phyloP scores from a whole-genome alignment of 768 basidiomycete genomes.

The Lentinula sp. region DNA sequence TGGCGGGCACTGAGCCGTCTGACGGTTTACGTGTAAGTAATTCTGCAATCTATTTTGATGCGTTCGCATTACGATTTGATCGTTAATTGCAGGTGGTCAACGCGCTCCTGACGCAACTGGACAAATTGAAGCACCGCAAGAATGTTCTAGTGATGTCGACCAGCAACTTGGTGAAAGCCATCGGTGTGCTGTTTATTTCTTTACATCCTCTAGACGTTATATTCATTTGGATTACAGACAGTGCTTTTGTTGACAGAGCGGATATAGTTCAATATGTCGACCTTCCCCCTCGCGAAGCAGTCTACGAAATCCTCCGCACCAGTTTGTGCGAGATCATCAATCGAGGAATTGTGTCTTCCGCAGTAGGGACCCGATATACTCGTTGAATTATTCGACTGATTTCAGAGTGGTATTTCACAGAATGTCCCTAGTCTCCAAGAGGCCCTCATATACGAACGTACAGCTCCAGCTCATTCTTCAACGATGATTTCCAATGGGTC shows the following conservation, averaged over 20 bases:
- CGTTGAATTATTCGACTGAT: too few relatives aligned
- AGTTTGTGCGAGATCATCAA: slow-evolving; percentile 77
- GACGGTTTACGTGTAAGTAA: slow-evolving; percentile 79
- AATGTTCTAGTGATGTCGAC: slow-evolving; percentile 97
- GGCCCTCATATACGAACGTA: slow-evolving; percentile 50
- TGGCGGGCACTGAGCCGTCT: slow-evolving; percentile 93
- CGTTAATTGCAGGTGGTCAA: slow-evolving; percentile 75
- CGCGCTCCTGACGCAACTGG: slow-evolving; percentile 92
- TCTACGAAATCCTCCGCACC: slow-evolving; percentile 86
- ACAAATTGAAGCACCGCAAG: slow-evolving; percentile 88
- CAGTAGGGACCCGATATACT: slow-evolving; percentile 37
- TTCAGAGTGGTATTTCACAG: slow-evolving; percentile 26
- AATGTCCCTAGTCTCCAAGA: slow-evolving; percentile 56
- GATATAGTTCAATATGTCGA: slow-evolving; percentile 96
- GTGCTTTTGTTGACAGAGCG: slow-evolving; percentile 93
- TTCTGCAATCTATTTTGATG: not conserved
- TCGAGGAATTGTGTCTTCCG: slow-evolving; percentile 59
- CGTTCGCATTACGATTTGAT: not conserved
- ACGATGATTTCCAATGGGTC: slow-evolving; percentile 4
- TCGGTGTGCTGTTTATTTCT: slow-evolving; percentile 47
- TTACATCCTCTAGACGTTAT: not conserved
- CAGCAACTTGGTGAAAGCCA: slow-evolving; percentile 90
- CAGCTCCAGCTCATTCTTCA: slow-evolving; percentile 21
- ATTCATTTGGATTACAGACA: slow-evolving; percentile 44
- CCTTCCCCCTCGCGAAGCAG: slow-evolving; percentile 82